Evolutionary conservation across 2,329 filamentous ascomycete genomes (phyloP).

Genomic region (Apiospora arundinis): DNA sequence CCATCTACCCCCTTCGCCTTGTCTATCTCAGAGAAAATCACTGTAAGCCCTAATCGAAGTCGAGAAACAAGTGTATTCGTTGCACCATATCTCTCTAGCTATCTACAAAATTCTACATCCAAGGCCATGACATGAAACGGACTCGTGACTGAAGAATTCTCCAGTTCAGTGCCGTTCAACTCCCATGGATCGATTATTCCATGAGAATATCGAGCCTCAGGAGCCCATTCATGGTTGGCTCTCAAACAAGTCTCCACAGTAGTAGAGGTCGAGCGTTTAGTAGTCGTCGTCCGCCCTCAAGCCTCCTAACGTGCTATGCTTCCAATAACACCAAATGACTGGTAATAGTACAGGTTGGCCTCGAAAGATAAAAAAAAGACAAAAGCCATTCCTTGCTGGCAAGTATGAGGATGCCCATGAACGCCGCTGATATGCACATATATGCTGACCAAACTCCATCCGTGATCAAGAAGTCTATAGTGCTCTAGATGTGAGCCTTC

Average conservation of each 20-base stretch:
- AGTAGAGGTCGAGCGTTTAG: no score
- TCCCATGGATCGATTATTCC: background rate
- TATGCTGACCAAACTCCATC: conserved; percentile 16
- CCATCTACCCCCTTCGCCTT: background rate
- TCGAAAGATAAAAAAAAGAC: background rate
- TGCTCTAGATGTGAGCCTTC: conserved; percentile 9
- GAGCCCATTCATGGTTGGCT: background rate
- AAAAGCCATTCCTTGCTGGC: background rate
- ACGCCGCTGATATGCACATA: conserved; percentile 19
- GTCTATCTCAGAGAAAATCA: background rate
- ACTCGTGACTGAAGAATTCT: background rate
- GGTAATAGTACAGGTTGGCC: background rate
- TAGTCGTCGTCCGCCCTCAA: background rate
- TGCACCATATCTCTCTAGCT: conserved; percentile 11
- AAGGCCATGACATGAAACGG: background rate
- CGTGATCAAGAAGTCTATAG: conserved; percentile 15
- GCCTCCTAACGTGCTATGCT: background rate
- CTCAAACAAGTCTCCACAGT: no score
- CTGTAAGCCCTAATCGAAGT: background rate
- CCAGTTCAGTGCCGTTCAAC: background rate
- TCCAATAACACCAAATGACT: background rate
- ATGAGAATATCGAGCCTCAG: background rate
- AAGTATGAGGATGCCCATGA: conserved; percentile 14
- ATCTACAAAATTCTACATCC: conserved; percentile 16
- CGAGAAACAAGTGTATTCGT: conserved; percentile 10